Evolutionary conservation across 1,139 yeast species (phyloP).

Genomic region (Meyerozyma sp.): DNA sequence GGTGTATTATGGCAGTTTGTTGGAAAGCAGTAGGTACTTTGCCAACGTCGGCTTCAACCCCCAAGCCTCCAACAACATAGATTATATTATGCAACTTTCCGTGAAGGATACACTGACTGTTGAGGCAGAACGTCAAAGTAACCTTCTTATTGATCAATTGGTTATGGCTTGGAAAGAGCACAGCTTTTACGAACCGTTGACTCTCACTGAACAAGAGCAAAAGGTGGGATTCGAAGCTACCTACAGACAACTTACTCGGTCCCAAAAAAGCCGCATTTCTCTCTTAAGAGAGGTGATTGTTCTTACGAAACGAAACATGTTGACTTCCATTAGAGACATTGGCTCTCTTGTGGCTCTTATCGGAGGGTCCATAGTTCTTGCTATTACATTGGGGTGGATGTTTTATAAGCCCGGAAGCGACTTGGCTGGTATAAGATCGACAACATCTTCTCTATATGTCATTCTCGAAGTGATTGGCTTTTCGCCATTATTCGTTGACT

Average conservation of each 20-base stretch:
- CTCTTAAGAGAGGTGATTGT: constrained; percentile 13
- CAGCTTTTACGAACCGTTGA: neutral
- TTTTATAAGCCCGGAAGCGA: constrained; percentile 14
- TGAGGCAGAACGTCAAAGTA: constrained; percentile 12
- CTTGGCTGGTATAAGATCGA: constrained; percentile 17
- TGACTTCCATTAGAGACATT: constrained; percentile 14
- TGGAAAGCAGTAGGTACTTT: constrained; percentile 14
- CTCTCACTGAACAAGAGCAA: constrained; percentile 1
- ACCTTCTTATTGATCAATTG: constrained; percentile 11
- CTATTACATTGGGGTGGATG: constrained; percentile 18
- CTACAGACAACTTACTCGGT: constrained; percentile 8
- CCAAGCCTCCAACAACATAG: constrained; percentile 6
- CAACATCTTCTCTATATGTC: constrained; percentile 15
- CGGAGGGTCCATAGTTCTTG: constrained; percentile 15
- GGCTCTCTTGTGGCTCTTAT: constrained; percentile 14
- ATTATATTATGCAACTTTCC: constrained; percentile 16
- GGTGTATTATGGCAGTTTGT: constrained; percentile 17
- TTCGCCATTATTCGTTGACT: constrained; percentile 19
- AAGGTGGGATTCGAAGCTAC: constrained; percentile 6
- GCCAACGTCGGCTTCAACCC: constrained; percentile 6
- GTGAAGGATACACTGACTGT: constrained; percentile 17
- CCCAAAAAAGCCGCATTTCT: constrained; percentile 11
- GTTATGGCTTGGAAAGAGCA: constrained; percentile 13
- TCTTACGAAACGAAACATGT: constrained; percentile 15
- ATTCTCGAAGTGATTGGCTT: constrained; percentile 20